Evolutionary conservation across 768 basidiomycete genomes (phyloP), one percentile per base, ranked within the genome.

Genomic region (Kwoniella newhampshirensis): DNA sequence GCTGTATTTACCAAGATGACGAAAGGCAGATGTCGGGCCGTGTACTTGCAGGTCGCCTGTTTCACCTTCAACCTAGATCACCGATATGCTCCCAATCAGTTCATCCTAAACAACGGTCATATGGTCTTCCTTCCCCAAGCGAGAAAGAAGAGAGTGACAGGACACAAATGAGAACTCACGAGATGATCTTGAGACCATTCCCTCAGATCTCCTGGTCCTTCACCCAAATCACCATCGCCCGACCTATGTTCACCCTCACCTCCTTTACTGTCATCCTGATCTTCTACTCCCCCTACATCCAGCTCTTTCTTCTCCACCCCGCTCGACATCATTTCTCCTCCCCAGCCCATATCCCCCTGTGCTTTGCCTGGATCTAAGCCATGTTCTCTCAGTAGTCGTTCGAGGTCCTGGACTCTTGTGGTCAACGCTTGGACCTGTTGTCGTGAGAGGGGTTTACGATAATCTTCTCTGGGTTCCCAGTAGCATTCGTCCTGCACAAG

Each of bases 11-110:
- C 59, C 57, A 18, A 74, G 43, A 45, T 71, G 70, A 2, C 67
- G 64, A 37, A 71, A 74, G 0, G 75, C 73, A 3, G 63, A 66
- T 1, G 73, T 76, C 2, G 75, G 75, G 4, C 75, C 75, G 48
- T 74, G 71, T 0, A 63, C 53, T n/a, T 71, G 64, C 21, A 73
- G 51, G 30, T 73, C 64, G 9, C 64, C 66, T 0, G 63, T 64
- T 37, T 63, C 60, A 11, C 58, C 67, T 39, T 68, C 66, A 17
- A 74, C 54, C 67, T 70, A n/a, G n/a, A n/a, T n/a, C n/a, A n/a
- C n/a, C n/a, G n/a, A n/a, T 8, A 18, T 23, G 13, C 28, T 6
- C 13, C 6, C 32, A 32, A 32, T 6, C 7, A 32, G 32, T 6
- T 6, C 32, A 32, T 32, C 32, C 6, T 6, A 32, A 6, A 32